A percentile compares a stretch with the other conserved stretches of the same genome.
Evolutionary conservation across 495 filamentous ascomycete species (phyloP).

Genomic region (Neurospora hispaniola): DNA sequence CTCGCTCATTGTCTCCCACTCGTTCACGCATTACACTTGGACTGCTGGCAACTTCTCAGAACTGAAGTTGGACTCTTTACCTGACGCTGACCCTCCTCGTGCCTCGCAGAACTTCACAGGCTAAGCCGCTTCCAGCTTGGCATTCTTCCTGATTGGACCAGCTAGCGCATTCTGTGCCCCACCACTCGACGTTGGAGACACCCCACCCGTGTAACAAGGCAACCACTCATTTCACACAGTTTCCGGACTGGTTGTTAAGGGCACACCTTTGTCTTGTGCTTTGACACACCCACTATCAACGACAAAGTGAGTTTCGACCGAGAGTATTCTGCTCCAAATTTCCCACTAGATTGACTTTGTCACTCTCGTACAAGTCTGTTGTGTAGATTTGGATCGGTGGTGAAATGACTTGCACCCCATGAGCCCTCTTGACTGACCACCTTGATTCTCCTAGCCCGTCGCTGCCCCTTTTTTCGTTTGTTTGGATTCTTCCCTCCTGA

Average conservation of each 20-base stretch:
- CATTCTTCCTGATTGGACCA: neutral
- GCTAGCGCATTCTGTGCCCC: neutral
- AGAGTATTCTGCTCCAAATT: neutral
- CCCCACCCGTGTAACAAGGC: neutral
- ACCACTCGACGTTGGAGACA: neutral
- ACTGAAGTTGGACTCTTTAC: neutral
- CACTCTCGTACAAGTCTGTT: neutral
- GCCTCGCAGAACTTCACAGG: neutral
- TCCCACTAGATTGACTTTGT: neutral
- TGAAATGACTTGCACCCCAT: neutral
- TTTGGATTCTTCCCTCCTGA: neutral
- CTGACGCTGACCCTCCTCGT: neutral
- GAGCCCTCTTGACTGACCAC: neutral
- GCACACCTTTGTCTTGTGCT: neutral
- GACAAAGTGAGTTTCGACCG: neutral
- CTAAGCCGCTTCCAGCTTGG: neutral
- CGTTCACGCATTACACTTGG: neutral
- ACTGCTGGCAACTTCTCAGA: neutral
- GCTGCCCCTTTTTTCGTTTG: neutral
- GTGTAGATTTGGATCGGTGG: neutral
- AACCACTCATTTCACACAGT: neutral
- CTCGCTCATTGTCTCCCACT: neutral
- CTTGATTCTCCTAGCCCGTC: neutral
- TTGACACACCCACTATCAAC: neutral
- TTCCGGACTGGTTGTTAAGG: neutral